phyloP scores from a whole-genome alignment of 768 basidiomycete species.

The Obba rivulosa region DNA sequence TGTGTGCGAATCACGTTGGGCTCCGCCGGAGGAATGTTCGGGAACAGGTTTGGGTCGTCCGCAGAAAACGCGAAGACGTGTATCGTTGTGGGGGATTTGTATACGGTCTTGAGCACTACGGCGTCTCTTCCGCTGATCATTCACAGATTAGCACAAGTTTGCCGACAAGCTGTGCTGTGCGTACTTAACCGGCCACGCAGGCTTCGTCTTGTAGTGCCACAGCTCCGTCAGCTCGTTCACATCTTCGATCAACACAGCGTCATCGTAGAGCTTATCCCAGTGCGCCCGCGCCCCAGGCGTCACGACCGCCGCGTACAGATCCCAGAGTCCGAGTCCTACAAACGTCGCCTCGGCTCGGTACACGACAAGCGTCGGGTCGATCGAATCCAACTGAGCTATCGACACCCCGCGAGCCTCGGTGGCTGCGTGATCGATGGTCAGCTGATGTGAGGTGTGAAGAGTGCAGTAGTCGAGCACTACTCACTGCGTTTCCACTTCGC shows the following conservation, averaged over 20 bases:
- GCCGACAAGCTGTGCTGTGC: slow-evolving; percentile 26
- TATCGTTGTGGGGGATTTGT: slow-evolving; percentile 92
- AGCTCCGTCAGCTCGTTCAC: slow-evolving; percentile 87
- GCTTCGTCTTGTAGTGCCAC: slow-evolving; percentile 90
- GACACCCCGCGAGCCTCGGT: slow-evolving; percentile 88
- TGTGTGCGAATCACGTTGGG: slow-evolving; percentile 86
- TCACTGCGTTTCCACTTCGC: slow-evolving; percentile 92
- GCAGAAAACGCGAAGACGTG: slow-evolving; percentile 95
- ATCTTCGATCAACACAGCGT: slow-evolving; percentile 81
- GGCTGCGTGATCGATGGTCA: slow-evolving; percentile 34
- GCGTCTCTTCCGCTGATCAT: slow-evolving; percentile 74
- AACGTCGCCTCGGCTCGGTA: slow-evolving; percentile 97
- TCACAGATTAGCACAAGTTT: slow-evolving; percentile 1
- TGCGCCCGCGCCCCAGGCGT: slow-evolving; percentile 76
- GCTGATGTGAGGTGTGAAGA: not conserved
- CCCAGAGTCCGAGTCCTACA: slow-evolving; percentile 94
- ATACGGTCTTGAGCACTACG: slow-evolving; percentile 89
- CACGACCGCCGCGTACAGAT: slow-evolving; percentile 82
- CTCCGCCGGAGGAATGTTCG: slow-evolving; percentile 59
- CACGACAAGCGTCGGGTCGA: slow-evolving; percentile 94
- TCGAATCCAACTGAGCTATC: slow-evolving; percentile 92
- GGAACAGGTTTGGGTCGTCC: slow-evolving; percentile 84
- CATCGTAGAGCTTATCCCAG: slow-evolving; percentile 91
- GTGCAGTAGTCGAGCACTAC: slow-evolving; percentile 20
- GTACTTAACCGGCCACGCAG: slow-evolving; percentile 91